Conservation (phyloP, 2,329 filamentous ascomycete species). For the Daldinia eschscholtzii region DNA sequence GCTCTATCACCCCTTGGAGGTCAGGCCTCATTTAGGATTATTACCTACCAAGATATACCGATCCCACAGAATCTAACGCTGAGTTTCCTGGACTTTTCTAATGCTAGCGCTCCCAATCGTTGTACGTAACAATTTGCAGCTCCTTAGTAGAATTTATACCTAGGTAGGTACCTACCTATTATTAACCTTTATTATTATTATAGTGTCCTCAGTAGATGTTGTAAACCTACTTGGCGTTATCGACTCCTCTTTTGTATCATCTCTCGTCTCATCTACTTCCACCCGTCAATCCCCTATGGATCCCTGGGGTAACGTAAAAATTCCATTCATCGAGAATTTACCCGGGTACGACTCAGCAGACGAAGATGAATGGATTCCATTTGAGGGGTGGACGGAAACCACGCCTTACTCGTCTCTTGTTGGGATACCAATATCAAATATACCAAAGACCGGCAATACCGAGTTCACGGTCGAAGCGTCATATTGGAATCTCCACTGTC, state of each 20-base stretch:
- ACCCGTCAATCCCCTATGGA: conserved; percentile 8
- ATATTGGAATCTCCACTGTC: conserved; percentile 14
- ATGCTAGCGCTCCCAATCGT: neutral
- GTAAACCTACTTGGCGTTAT: conserved; percentile 2
- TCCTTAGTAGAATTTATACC: neutral
- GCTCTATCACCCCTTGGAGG: conserved; percentile 19
- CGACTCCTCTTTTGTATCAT: conserved; percentile 4
- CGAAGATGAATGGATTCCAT: conserved; percentile 5
- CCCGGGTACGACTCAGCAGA: neutral
- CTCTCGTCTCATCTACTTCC: neutral
- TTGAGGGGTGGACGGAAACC: neutral
- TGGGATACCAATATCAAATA: conserved; percentile 9
- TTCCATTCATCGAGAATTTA: conserved; percentile 10
- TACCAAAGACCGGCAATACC: conserved; percentile 5
- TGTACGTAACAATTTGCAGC: neutral
- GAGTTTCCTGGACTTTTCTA: conserved; percentile 14
- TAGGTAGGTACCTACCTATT: neutral
- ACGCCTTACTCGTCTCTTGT: conserved; percentile 13
- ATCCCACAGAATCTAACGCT: neutral
- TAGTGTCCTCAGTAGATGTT: conserved; percentile 2
- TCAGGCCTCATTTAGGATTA: conserved; percentile 15
- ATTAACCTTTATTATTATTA: neutral
- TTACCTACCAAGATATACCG: conserved; percentile 6
- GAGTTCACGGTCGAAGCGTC: conserved; percentile 12
- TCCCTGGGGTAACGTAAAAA: conserved; percentile 16